Evolutionary conservation across 495 filamentous ascomycete genomes (phyloP).

Genomic region (Aspergillus campestris): DNA sequence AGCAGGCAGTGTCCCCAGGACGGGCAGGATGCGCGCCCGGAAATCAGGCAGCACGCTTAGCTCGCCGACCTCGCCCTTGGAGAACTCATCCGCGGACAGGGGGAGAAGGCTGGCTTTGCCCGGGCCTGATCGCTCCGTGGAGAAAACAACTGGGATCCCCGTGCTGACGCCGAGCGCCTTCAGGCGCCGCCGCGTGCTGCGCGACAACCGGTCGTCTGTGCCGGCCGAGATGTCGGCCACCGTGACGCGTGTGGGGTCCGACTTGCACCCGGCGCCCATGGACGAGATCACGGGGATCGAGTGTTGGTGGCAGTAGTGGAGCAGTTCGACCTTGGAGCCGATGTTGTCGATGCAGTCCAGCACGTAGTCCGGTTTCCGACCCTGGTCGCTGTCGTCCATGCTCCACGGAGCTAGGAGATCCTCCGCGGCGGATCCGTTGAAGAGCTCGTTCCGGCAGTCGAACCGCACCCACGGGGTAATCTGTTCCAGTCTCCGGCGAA

Average conservation of each 20-base stretch:
- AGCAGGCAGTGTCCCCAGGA: slow-evolving; percentile 94
- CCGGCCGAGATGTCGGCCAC: slow-evolving; percentile 88
- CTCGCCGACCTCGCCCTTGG: slow-evolving; percentile 81
- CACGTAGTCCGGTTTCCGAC: slow-evolving; percentile 69
- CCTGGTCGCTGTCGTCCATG: slow-evolving; percentile 38
- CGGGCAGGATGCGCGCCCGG: slow-evolving; percentile 84
- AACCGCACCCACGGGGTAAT: slow-evolving; percentile 88
- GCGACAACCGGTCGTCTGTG: slow-evolving; percentile 83
- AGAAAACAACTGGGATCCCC: slow-evolving; percentile 88
- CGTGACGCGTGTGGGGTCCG: slow-evolving; percentile 84
- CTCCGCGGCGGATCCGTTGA: slow-evolving; percentile 56
- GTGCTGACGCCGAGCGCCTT: slow-evolving; percentile 70
- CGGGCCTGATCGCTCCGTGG: slow-evolving; percentile 81
- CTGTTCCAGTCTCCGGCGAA: slow-evolving; percentile 68
- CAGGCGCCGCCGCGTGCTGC: slow-evolving; percentile 70
- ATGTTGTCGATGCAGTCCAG: slow-evolving; percentile 99
- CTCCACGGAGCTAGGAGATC: slow-evolving; percentile 54
- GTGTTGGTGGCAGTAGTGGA: slow-evolving; percentile 77
- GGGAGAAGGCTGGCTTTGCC: slow-evolving; percentile 88
- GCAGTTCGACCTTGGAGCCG: slow-evolving; percentile 84
- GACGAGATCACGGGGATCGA: slow-evolving; percentile 76
- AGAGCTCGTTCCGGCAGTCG: slow-evolving; percentile 81
- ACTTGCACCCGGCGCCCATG: slow-evolving; percentile 97
- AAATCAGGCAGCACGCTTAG: slow-evolving; percentile 86
- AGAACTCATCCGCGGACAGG: slow-evolving; percentile 78